These are phyloP conservation scores for Lactuca sativa DNA, from an alignment of 129 eudicot genomes.

Conservation along the genomic window DNA sequence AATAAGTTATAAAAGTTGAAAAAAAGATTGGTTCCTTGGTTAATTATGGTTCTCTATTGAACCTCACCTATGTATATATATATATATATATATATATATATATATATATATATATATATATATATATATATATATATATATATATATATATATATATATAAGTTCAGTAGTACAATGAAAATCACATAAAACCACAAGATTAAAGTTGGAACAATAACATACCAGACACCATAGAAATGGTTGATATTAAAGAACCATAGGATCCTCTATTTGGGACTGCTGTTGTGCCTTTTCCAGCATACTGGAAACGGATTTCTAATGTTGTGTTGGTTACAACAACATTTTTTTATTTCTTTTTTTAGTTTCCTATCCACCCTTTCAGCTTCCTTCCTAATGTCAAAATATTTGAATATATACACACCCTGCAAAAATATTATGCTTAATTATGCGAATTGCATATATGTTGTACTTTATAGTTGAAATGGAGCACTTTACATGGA, in stretches of 20 bases:
- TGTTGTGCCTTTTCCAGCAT: slow-evolving; percentile 54
- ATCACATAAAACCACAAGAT: background rate
- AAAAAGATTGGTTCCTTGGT: too few species aligned
- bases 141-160: background rate
- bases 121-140: too few species aligned
- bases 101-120: too few species aligned
- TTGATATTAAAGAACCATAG: slow-evolving; percentile 59
- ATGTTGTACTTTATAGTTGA: too few species aligned
- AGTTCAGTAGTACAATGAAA: too few species aligned
- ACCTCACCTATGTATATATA: too few species aligned
- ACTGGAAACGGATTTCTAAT: slow-evolving; percentile 46
- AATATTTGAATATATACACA: slow-evolving; percentile 33
- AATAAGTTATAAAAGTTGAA: too few species aligned
- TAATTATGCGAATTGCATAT: too few species aligned
- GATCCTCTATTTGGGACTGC: slow-evolving; percentile 36
- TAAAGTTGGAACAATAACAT: background rate
- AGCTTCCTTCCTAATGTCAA: slow-evolving; percentile 44
- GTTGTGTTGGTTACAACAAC: slow-evolving; percentile 30
- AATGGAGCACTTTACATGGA: too few species aligned
- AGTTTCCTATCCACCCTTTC: slow-evolving; percentile 18
- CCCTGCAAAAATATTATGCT: slow-evolving; percentile 30
- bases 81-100: too few species aligned
- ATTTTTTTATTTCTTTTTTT: background rate
- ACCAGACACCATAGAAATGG: slow-evolving; percentile 55
- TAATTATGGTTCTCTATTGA: too few species aligned